These are phyloP conservation scores for Calonectria naviculata DNA, from an alignment of 2,329 filamentous ascomycete species.

Conservation along the genomic window DNA sequence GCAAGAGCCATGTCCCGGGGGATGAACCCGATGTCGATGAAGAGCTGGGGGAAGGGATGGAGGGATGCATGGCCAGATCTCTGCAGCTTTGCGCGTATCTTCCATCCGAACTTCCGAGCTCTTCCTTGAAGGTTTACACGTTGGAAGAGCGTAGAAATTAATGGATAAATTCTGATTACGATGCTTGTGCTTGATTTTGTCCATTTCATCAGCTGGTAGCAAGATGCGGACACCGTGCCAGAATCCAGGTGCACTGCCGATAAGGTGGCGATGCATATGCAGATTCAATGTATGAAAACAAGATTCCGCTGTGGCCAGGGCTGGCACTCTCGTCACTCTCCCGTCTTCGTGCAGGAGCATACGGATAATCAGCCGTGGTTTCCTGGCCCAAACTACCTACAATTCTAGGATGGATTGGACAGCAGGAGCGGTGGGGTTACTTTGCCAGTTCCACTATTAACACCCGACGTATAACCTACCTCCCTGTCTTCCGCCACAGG, in stretches of 20 bases:
- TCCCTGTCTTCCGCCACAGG: background rate
- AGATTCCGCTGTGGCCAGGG: background rate
- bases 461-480: slow-evolving; percentile 11
- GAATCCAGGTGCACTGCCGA: background rate
- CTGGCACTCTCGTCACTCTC: background rate
- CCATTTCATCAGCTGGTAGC: background rate
- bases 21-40: slow-evolving; percentile 2
- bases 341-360: background rate
- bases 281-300: background rate
- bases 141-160: background rate
- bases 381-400: background rate
- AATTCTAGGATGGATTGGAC: background rate
- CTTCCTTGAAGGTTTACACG: background rate
- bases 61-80: slow-evolving; percentile 1
- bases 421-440: slow-evolving; percentile 9
- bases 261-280: background rate
- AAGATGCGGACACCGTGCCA: background rate
- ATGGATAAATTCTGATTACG: background rate
- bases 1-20: background rate
- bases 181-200: background rate
- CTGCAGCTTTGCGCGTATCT: background rate
- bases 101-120: too few relatives aligned
- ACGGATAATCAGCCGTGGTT: background rate
- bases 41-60: background rate
- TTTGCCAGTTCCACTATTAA: slow-evolving; percentile 6